Evolutionary conservation across 2,329 filamentous ascomycete genomes (phyloP), one percentile per base, ranked within the genome.

Genomic region (Ceratocystis alfenasii): DNA sequence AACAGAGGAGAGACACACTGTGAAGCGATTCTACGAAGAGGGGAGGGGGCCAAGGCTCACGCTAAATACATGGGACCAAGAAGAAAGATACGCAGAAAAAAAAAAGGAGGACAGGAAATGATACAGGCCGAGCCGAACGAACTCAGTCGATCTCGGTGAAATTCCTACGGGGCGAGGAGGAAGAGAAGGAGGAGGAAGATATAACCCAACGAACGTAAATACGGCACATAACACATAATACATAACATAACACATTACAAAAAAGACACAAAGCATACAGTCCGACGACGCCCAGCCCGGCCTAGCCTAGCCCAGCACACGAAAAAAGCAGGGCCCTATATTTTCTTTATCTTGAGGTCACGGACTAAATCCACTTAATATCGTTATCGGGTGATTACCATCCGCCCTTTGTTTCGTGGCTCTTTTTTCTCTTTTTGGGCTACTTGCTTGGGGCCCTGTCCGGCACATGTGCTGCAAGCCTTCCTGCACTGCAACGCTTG

Each of bases 251-350:
- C 46, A 48, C 46, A 48, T 22, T 48, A 48, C 46, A 20, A n/a
- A 48, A 48, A n/a, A 48, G 7, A 48, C 48, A 53, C 7, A 25
- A 25, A 50, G 25, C 48, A 53, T 15, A 25, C 48, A 53, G 53
- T 28, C 50, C 50, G 12, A 15, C 50, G 20, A 15, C 50, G 20
- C 22, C 7, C 2, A 30, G 22, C 28, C 53, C 22, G 48, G n/a
- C n/a, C 48, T 20, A 57, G 22, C 15, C 15, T 25, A 6, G 53
- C 22, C 15, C 28, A 30, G 53, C 25, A 30, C 53, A 28, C 48
- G n/a, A 50, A 41, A 50, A 30, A 59, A n/a, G 55, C 55, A 59
- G 55, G 55, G 30, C 15, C 55, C 55, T 59, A 8, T 50, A n/a
- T 36, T 28, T 59, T 59, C 55, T 59, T 59, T 59, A 59, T 59